Evolutionary conservation across 1,139 yeast genomes (phyloP).

Genomic region (Yueomyces sp.): DNA sequence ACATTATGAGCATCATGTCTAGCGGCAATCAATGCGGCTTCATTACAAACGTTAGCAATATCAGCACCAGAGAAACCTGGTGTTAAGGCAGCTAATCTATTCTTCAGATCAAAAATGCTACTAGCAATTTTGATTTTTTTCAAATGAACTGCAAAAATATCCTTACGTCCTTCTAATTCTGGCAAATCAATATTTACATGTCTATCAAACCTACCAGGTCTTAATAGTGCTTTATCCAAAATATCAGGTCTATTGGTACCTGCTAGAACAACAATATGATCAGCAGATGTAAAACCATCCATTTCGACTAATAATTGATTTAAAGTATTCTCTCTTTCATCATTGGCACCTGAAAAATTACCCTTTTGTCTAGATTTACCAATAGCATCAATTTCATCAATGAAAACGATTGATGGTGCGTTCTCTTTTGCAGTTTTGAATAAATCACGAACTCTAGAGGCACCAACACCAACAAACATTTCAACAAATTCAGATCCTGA

Average conservation of each 20-base stretch:
- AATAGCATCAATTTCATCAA: constrained; percentile 78
- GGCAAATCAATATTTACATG: constrained; percentile 65
- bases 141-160: constrained; percentile 60
- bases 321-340: constrained; percentile 69
- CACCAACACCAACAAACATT: constrained; percentile 80
- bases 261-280: constrained; percentile 69
- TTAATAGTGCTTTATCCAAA: constrained; percentile 59
- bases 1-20: constrained; percentile 48
- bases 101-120: constrained; percentile 50
- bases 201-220: constrained; percentile 81
- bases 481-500: constrained; percentile 74
- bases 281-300: constrained; percentile 70
- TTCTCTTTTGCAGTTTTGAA: constrained; percentile 69
- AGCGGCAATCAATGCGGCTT: constrained; percentile 75
- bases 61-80: constrained; percentile 85
- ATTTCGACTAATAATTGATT: constrained; percentile 72
- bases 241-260: constrained; percentile 79
- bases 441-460: constrained; percentile 68
- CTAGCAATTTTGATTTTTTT: constrained; percentile 42
- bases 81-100: constrained; percentile 64
- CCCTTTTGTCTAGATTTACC: constrained; percentile 67
- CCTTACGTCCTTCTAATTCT: constrained; percentile 67
- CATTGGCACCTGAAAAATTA: constrained; percentile 53
- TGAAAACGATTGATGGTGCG: constrained; percentile 71
- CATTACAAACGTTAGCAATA: constrained; percentile 73